A percentile compares a stretch with the other conserved stretches of the same genome.
phyloP scores from a whole-genome alignment of 78 protist genomes.

The Isochrysis galbana region DNA sequence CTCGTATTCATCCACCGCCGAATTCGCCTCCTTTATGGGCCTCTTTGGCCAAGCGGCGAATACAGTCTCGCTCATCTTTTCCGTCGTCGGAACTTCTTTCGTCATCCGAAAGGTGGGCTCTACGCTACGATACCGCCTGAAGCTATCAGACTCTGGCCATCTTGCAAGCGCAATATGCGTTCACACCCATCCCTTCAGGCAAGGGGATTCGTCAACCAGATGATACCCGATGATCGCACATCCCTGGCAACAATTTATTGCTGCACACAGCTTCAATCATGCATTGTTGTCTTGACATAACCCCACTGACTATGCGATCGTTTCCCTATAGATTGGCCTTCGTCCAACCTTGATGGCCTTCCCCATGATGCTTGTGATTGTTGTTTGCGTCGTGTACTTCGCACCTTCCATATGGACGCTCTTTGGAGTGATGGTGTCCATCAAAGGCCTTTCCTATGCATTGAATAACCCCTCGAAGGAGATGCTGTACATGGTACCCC shows the following conservation, averaged over 20 bases:
- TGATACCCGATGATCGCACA: too few relatives aligned
- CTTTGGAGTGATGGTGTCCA: slow-evolving; percentile 11
- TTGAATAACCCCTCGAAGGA: slow-evolving; percentile 44
- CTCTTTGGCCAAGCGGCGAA: neutral
- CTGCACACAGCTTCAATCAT: too few relatives aligned
- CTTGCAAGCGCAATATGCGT: too few relatives aligned
- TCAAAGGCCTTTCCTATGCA: slow-evolving; percentile 46
- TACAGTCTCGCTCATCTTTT: neutral
- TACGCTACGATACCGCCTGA: too few relatives aligned
- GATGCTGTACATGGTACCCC: neutral
- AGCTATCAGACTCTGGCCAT: too few relatives aligned
- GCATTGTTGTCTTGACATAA: too few relatives aligned
- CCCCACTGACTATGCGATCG: too few relatives aligned
- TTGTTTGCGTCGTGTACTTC: neutral
- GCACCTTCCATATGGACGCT: neutral
- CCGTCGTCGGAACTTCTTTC: slow-evolving; percentile 13
- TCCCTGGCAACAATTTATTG: too few relatives aligned
- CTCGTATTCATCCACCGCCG: neutral
- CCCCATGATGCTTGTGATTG: neutral
- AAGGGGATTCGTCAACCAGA: too few relatives aligned
- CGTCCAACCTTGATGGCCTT: neutral
- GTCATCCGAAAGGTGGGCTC: slow-evolving; percentile 27
- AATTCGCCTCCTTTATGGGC: slow-evolving; percentile 19
- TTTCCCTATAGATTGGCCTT: too few relatives aligned
- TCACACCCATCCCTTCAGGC: too few relatives aligned